Evolutionary conservation across 2,329 filamentous ascomycete species (phyloP).

Genomic region (Cadophora gregata): DNA sequence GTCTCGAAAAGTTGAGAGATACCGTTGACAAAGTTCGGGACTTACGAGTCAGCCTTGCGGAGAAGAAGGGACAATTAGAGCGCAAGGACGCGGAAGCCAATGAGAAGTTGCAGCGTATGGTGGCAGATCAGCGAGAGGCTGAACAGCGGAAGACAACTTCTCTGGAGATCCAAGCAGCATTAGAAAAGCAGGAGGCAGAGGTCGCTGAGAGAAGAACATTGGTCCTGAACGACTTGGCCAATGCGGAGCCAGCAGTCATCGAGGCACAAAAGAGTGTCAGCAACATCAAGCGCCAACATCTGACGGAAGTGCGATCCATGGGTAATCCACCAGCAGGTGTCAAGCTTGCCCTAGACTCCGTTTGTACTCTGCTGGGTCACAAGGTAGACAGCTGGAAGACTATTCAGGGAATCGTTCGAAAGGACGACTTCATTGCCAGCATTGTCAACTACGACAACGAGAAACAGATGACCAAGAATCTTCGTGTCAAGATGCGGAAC

Average conservation of each 20-base stretch:
- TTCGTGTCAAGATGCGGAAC: constrained; percentile 87
- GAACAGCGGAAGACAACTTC: constrained; percentile 90
- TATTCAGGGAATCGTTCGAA: constrained; percentile 85
- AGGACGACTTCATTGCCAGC: constrained; percentile 96
- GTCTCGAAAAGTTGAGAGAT: constrained; percentile 94
- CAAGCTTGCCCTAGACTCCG: constrained; percentile 90
- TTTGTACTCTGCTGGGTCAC: constrained; percentile 92
- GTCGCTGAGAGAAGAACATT: constrained; percentile 83
- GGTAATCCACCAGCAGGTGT: constrained; percentile 89
- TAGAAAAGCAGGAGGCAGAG: constrained; percentile 89
- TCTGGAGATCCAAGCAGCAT: constrained; percentile 82
- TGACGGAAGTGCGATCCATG: constrained; percentile 98
- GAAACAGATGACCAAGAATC: constrained; percentile 84
- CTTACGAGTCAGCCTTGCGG: constrained; percentile 84
- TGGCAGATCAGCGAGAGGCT: constrained; percentile 92
- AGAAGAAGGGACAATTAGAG: constrained; percentile 93
- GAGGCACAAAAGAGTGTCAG: constrained; percentile 96
- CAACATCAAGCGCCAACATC: constrained; percentile 96
- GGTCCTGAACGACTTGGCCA: constrained; percentile 85
- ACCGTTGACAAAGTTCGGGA: constrained; percentile 98
- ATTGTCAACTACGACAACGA: constrained; percentile 98
- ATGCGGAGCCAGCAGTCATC: constrained; percentile 89
- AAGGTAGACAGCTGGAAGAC: constrained; percentile 90
- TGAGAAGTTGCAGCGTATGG: constrained; percentile 96
- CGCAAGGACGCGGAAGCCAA: constrained; percentile 95